Base-by-base conservation (phyloP, 306 rosid species). In the Echinosophora koreensis region DNA sequence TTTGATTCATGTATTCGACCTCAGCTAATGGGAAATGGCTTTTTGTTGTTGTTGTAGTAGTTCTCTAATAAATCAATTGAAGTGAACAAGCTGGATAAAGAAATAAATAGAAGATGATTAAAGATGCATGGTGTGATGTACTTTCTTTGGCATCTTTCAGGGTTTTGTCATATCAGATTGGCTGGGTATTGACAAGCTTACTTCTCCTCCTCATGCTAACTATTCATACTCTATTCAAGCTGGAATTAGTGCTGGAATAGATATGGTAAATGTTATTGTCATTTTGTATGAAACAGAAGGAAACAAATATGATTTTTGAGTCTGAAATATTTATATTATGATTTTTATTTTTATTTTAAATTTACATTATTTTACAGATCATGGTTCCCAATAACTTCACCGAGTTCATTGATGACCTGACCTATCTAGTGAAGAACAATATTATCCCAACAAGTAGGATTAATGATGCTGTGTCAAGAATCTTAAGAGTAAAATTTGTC, bases 131-230 rank as follows among this genome's bases (percentile, higher is more conserved):
- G 55, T 50, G 11, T 81, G 50, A 65, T 56, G 16, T 76, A 11
- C 58, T 3, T 63, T 5, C 60, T 52, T 50, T 28, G 74, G 50
- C 8, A 35, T 37, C 12, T 86, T 71, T 41, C 86, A 92, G 96
- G 96, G 97, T 52, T 93, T 93, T 64, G 89, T 93, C 79, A 93
- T 92, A 87, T 30, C 32, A 30, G 32, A 30, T 30, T 30, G 32
- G 32, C 32, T 30, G 32, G 32, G 32, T 30, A 30, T 92, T 61
- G 97, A 92, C 78, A 69, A 90, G 71, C 87, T 92, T 66, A 92
- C 97, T 66, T 87, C 97, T 47, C 97, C 97, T 62, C 94, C 96
- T 47, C 88, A 86, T 80, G 87, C 90, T 73, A 92, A 92, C 86
- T 92, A 89, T 83, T 90, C 97, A 5, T 89, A 90, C 54, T 92